Base-by-base conservation (phyloP, 2,329 filamentous ascomycete species). In the Verticillium nonalfalfae region DNA sequence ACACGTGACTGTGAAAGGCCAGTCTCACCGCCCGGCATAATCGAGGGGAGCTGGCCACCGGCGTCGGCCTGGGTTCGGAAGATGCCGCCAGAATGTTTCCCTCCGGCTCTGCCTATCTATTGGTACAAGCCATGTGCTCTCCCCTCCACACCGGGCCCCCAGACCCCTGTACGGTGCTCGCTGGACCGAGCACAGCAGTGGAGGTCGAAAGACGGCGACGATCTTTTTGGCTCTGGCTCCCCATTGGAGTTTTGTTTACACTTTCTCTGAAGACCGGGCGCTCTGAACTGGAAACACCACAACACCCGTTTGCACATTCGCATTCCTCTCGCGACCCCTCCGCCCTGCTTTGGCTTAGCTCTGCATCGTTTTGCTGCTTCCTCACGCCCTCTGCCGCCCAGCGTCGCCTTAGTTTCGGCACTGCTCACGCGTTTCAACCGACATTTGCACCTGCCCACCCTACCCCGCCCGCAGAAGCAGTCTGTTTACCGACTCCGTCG, bases 401-500 rank as follows among this genome's bases (percentile, higher is more conserved):
- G 10, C 6, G 7, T 18, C 45, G 45, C 18, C 45, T 52, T 13
- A 10, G 45, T 13, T 26, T 52, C 45, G 45, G 45, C 11, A 18
- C 21, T 18, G 21, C 18, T 18, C n/a, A n/a, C 10, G 45, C 45
- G 39, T 58, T 58, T 58, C 57, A 58, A 36, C 38, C 38, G n/a
- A 31, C 57, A 21, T 33, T 58, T 26, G 57, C 45, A 26, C 57
- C 57, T 58, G 57, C 57, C 57, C 57, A 39, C 35, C 39, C 57
- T 58, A 58, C 57, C 57, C 57, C 57, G 57, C 57, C 57, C 56
- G 21, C 21, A 52, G 9, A 21, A 18, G n/a, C 9, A 52, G 45
- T 52, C 45, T 58, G 57, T 58, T 58, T 58, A 58, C 38, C 57
- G 38, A 52, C 45, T 31, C 45, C 14, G 60, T 64, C 63, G 63